These are phyloP conservation scores for Fusarium beomiforme DNA, from an alignment of 2,329 filamentous ascomycete species.

Conservation along the genomic window DNA sequence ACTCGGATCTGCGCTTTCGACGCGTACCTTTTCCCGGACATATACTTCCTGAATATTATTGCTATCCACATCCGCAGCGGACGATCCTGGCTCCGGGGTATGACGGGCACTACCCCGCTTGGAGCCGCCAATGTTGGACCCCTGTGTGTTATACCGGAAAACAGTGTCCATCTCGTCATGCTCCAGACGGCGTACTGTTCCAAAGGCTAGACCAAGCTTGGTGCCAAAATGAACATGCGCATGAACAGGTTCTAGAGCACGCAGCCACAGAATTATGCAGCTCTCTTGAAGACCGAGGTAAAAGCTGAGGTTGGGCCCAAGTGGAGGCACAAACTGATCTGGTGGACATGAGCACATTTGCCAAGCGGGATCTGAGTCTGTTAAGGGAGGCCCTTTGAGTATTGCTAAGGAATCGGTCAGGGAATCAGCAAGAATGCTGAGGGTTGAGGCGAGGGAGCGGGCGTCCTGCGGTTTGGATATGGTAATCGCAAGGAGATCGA, in stretches of 20 bases:
- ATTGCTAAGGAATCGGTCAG: conserved; percentile 62
- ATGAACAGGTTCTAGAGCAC: conserved; percentile 74
- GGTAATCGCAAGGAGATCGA: conserved; percentile 84
- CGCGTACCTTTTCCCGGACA: conserved; percentile 88
- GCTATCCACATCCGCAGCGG: conserved; percentile 27
- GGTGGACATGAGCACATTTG: conserved; percentile 55
- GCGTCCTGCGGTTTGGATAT: conserved; percentile 69
- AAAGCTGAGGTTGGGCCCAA: conserved; percentile 75
- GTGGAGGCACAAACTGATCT: conserved; percentile 55
- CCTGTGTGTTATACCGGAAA: conserved; percentile 69
- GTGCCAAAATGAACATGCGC: conserved; percentile 69
- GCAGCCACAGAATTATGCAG: conserved; percentile 73
- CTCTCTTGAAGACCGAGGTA: conserved; percentile 76
- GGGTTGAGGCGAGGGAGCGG: conserved; percentile 64
- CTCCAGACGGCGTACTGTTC: conserved; percentile 69
- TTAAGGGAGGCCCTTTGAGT: conserved; percentile 63
- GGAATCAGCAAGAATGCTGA: conserved; percentile 65
- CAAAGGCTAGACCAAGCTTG: conserved; percentile 76
- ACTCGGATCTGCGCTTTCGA: conserved; percentile 90
- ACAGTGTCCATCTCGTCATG: conserved; percentile 84
- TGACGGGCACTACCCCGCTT: conserved; percentile 39
- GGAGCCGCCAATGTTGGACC: conserved; percentile 43
- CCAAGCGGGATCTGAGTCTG: conserved; percentile 55
- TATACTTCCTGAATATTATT: conserved; percentile 69
- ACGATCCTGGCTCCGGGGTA: conserved; percentile 37